These are phyloP conservation scores for Apiotrichum siamense DNA, from an alignment of 1,284 basidiomycete genomes.

Conservation along the genomic window DNA sequence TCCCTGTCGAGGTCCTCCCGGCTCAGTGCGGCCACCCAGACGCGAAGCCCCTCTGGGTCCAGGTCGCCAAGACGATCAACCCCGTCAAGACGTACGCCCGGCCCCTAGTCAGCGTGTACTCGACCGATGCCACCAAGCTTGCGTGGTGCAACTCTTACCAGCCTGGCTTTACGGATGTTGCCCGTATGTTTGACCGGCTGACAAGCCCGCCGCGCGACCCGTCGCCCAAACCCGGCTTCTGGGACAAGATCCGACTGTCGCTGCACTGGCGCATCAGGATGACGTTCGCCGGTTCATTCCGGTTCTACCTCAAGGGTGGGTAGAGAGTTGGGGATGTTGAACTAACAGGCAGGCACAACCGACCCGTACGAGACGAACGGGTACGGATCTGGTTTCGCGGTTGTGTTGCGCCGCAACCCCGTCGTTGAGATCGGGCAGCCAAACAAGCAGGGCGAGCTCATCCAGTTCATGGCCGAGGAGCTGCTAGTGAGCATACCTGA, in stretches of 20 bases:
- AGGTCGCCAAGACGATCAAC: slow-evolving; percentile 88
- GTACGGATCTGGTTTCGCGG: slow-evolving; percentile 80
- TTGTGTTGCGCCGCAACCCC: slow-evolving; percentile 76
- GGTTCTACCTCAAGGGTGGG: slow-evolving; percentile 77
- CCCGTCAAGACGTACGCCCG: slow-evolving; percentile 88
- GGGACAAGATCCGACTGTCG: slow-evolving; percentile 85
- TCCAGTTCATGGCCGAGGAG: slow-evolving; percentile 76
- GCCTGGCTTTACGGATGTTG: slow-evolving; percentile 79
- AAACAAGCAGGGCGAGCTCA: slow-evolving; percentile 69
- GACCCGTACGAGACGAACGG: slow-evolving; percentile 72
- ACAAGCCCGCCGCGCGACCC: slow-evolving; percentile 74
- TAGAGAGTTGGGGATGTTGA: slow-evolving; percentile 6
- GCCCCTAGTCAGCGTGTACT: slow-evolving; percentile 63
- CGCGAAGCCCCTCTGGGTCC: slow-evolving; percentile 57
- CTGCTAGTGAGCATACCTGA: slow-evolving; percentile 78
- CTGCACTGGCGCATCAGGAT: slow-evolving; percentile 77
- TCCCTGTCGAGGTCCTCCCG: slow-evolving; percentile 61
- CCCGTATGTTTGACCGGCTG: slow-evolving; percentile 75
- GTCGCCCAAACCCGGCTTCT: slow-evolving; percentile 85
- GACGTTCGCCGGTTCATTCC: slow-evolving; percentile 67
- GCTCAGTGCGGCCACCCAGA: slow-evolving; percentile 54
- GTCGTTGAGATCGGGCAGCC: slow-evolving; percentile 65
- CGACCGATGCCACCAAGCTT: slow-evolving; percentile 64
- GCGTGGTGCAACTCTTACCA: slow-evolving; percentile 88
- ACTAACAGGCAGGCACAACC: slow-evolving; percentile 60